phyloP scores from a whole-genome alignment of 306 rosid genomes.

The Cucurbita argyrosperma region DNA sequence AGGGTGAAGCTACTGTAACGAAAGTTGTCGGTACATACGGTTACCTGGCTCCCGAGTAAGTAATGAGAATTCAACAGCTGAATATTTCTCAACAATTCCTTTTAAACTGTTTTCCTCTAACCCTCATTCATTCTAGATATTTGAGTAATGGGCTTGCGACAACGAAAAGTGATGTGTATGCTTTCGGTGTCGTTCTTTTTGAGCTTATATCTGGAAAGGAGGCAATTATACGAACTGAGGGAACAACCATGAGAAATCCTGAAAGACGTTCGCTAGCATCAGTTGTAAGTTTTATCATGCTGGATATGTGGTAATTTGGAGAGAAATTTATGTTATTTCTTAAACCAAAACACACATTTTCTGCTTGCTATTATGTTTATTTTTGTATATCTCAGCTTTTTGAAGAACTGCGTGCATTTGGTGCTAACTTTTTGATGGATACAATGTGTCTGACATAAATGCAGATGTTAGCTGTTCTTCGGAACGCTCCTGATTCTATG shows the following conservation, averaged over 20 bases:
- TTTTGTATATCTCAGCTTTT: background rate
- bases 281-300: slow-evolving; percentile 42
- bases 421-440: background rate
- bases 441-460: slow-evolving; percentile 10
- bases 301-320: background rate
- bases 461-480: slow-evolving; percentile 83
- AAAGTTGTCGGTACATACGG: slow-evolving; percentile 98
- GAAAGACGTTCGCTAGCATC: slow-evolving; percentile 89
- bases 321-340: background rate
- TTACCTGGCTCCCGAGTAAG: slow-evolving; percentile 97
- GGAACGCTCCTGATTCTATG: slow-evolving; percentile 61
- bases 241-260: slow-evolving; percentile 40
- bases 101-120: background rate
- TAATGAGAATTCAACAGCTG: background rate
- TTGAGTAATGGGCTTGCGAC: slow-evolving; percentile 90
- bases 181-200: slow-evolving; percentile 84
- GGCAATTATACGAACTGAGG: slow-evolving; percentile 77
- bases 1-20: slow-evolving; percentile 69
- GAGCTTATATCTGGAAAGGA: slow-evolving; percentile 85
- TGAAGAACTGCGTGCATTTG: background rate
- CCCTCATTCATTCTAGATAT: slow-evolving; percentile 36
- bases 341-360: background rate
- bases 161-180: slow-evolving; percentile 80
- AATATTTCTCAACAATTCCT: background rate
- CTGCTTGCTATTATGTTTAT: background rate